A percentile compares a stretch with the other conserved stretches of the same genome.
Conservation (phyloP, 1,284 basidiomycete genomes). For the Ustilago vetiveriae region DNA sequence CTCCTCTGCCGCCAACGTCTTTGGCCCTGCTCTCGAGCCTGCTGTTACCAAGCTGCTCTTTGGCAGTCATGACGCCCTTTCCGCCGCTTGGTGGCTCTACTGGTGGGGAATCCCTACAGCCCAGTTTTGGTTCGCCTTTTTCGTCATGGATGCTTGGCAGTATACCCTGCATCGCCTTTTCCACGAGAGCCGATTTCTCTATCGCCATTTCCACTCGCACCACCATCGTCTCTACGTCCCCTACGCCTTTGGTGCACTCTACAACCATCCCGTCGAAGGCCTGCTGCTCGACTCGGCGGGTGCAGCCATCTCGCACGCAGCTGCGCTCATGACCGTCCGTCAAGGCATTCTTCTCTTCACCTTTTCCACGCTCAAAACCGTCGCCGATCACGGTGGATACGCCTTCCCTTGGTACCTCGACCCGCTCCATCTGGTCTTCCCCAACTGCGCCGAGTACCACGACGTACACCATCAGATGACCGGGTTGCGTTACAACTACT, state of each 20-base stretch:
- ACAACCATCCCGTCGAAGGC: conserved; percentile 94
- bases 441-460: conserved; percentile 97
- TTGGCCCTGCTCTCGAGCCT: conserved; percentile 16
- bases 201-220: conserved; percentile 89
- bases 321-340: conserved; percentile 79
- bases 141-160: conserved; percentile 97
- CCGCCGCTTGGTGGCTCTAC: conserved; percentile 76
- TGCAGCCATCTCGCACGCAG: conserved; percentile 78
- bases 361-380: conserved; percentile 89
- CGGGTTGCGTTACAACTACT: conserved; percentile 95
- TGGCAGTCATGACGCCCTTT: conserved; percentile 38
- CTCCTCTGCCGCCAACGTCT: conserved; percentile 8
- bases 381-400: conserved; percentile 97
- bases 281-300: conserved; percentile 89
- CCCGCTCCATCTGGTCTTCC: conserved; percentile 79
- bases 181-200: conserved; percentile 90
- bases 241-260: conserved; percentile 94
- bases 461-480: conserved; percentile 94
- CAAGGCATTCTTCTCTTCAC: conserved; percentile 82
- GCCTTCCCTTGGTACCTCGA: conserved; percentile 81
- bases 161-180: conserved; percentile 93
- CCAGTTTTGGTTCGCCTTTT: conserved; percentile 84
- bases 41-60: conserved; percentile 25
- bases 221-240: conserved; percentile 97
- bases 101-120: conserved; percentile 90